Conservation (phyloP, 129 eudicot genomes). For the carrot (Daucus carota) region DH1_v3.0 NC_030385.2:36072001-36072500, state of each 20-base stretch:
- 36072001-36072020: conserved; percentile 62
- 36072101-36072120: conserved; percentile 91
- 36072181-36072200: not conserved
- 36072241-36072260: not conserved
- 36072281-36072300: not conserved
- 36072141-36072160: conserved; percentile 75
- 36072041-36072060: not conserved
- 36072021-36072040: conserved; percentile 28
- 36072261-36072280: not conserved
- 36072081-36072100: conserved; percentile 47
- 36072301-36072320: not conserved
- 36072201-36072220: not conserved
- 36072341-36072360: not conserved
- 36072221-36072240: not conserved
- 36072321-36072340: not conserved
- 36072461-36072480: conserved; percentile 50
- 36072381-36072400: not conserved
- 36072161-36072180: conserved; percentile 28
- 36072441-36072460: not conserved
- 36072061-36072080: not conserved
- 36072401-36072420: not conserved
- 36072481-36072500: conserved; percentile 67
- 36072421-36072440: not conserved
- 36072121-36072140: conserved; percentile 76
- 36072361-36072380: not conserved